Percentiles rank a stretch among this genome's conserved stretches.
These are phyloP conservation scores for Auxenochlorella pyrenoidosa DNA, from an alignment of 139 green algal genomes.

Conservation along the genomic window DNA sequence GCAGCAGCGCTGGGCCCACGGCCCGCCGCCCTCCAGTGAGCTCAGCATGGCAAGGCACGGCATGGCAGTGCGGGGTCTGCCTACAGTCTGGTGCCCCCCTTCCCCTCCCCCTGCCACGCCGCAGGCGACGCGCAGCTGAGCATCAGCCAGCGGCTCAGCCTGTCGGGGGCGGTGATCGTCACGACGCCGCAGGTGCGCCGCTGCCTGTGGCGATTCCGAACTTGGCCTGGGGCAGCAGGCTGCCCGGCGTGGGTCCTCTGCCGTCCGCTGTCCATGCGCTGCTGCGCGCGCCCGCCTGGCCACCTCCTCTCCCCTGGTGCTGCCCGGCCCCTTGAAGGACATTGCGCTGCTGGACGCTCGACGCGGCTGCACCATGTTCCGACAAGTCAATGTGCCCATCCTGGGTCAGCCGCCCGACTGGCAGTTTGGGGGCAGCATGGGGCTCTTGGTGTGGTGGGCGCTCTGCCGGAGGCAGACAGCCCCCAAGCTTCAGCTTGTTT, in stretches of 20 bases:
- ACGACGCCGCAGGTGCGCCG: constrained; percentile 84
- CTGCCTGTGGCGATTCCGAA: too few species aligned
- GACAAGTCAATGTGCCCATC: constrained; percentile 79
- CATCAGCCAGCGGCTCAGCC: constrained; percentile 77
- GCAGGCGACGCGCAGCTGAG: constrained; percentile 74
- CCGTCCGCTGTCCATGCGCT: too few species aligned
- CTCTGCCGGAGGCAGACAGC: too few species aligned
- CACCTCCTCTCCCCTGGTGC: neutral
- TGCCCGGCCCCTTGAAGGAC: constrained; percentile 46
- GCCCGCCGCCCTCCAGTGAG: too few species aligned
- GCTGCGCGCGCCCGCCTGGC: neutral
- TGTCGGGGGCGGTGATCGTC: constrained; percentile 89
- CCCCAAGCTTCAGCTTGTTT: neutral
- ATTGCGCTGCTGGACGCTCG: constrained; percentile 75
- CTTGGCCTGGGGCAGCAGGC: too few species aligned
- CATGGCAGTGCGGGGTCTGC: too few species aligned
- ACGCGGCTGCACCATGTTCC: constrained; percentile 86
- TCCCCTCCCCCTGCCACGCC: neutral
- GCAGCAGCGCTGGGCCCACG: too few species aligned
- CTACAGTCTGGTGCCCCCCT: too few species aligned
- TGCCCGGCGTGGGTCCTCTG: too few species aligned
- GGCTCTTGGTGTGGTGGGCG: too few species aligned
- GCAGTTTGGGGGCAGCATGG: neutral
- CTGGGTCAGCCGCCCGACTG: constrained; percentile 56
- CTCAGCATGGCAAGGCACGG: too few species aligned